Base-by-base conservation (phyloP, 108 stramenopile genomes). In the Nitzschia palea region DNA sequence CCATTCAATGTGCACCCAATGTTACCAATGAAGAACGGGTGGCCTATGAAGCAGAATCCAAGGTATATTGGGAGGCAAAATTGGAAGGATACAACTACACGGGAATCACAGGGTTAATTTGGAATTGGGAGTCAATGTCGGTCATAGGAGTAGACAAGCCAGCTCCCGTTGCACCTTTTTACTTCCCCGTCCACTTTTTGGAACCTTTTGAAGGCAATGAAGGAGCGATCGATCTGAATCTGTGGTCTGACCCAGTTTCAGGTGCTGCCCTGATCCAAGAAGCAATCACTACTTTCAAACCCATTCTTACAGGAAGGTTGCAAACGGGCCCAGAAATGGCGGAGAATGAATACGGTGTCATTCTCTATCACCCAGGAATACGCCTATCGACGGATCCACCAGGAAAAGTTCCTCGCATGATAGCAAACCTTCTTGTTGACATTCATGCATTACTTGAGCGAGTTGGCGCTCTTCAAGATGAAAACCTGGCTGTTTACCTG, bases 201-300 rank as follows among this genome's bases (percentile, higher is more conserved):
- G 71, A 73, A 42, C 71, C 71, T 23, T 30, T 73, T 40, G 43
- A 25, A 2, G 63, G 64, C n/a, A 73, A 73, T 20, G 64, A 55
- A 43, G 53, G 18, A 10, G 71, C 54, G n/a, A 65, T 73, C 25
- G 64, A 73, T 30, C 40, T 73, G 51, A 64, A 73, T 43, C 4
- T 44, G 15, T 62, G 42, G 42, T 23, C 42, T 8, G 27, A 44
- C 22, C 60, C 60, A 28, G 31, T 51, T 17, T 14, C 25, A 31
- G 55, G 31, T 17, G 55, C 26, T 9, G 55, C 26, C 5, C 29
- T 51, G 50, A 56, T 56, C 23, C 12, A 27, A 27, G 9, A 27
- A 8, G 55, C 31, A 6, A 32, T 56, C 5, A 30, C 14, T 12
- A 36, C 60, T 18, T 26, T 28, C 50, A 35, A 33, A 15, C 55